Percentiles rank a stretch among this genome's conserved stretches.
These are phyloP conservation scores for Nissolia schottii DNA, from an alignment of 306 rosid genomes.

Conservation along the genomic window DNA sequence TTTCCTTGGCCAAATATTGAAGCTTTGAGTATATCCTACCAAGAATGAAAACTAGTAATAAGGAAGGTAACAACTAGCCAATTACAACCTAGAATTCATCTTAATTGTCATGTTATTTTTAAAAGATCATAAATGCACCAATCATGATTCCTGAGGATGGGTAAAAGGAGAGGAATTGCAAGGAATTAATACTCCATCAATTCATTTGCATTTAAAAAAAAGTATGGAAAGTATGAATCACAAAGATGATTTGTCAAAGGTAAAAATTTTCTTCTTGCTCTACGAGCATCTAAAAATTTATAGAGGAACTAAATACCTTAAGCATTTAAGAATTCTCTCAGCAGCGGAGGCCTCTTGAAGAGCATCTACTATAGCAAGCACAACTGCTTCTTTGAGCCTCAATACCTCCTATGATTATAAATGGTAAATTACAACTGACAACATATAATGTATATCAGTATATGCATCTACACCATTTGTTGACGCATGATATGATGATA, in stretches of 20 bases:
- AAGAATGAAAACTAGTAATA: not conserved
- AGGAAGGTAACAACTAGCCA: not conserved
- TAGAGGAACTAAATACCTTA: constrained; percentile 26
- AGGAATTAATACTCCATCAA: too few species aligned
- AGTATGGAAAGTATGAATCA: too few species aligned
- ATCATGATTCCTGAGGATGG: not conserved
- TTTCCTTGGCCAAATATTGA: constrained; percentile 15
- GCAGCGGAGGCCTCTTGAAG: constrained; percentile 39
- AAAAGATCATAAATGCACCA: not conserved
- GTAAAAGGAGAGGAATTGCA: not conserved
- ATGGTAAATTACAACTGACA: not conserved
- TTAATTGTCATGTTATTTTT: too few species aligned
- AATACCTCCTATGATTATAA: constrained; percentile 20
- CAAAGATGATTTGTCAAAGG: too few species aligned
- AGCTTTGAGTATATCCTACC: constrained; percentile 29
- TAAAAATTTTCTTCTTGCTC: too few species aligned
- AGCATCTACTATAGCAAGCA: constrained; percentile 36
- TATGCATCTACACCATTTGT: too few species aligned
- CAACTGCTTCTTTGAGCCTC: constrained; percentile 23
- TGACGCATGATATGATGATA: too few species aligned
- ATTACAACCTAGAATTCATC: not conserved
- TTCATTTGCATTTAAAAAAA: too few species aligned
- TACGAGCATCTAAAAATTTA: too few species aligned
- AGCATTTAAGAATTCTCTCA: constrained; percentile 33
- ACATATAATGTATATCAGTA: too few species aligned